These are phyloP conservation scores for Lachancea mirantina DNA, from an alignment of 805 yeast genomes.

Conservation along the genomic window DNA sequence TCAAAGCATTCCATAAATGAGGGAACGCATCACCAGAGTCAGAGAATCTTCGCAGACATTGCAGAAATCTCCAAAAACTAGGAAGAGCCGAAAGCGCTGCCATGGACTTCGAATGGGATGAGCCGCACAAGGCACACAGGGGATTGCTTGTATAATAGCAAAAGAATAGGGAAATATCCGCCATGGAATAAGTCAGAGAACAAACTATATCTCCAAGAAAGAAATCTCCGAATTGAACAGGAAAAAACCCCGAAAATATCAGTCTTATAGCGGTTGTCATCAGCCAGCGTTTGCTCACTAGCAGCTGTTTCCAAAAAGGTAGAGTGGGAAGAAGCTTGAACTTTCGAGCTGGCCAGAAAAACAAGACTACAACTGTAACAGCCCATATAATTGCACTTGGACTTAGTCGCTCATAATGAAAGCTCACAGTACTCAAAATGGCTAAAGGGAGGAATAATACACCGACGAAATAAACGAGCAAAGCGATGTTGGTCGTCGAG, in stretches of 20 bases:
- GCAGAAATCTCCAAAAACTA: constrained; percentile 82
- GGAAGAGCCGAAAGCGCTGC: constrained; percentile 86
- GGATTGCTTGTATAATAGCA: constrained; percentile 64
- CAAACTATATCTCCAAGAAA: constrained; percentile 87
- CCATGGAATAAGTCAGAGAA: constrained; percentile 79
- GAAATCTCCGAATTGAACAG: constrained; percentile 93
- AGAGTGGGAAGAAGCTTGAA: constrained; percentile 31
- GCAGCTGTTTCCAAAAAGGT: constrained; percentile 31
- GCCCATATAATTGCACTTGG: constrained; percentile 72
- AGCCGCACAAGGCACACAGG: constrained; percentile 57
- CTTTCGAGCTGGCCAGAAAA: constrained; percentile 56
- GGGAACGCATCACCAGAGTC: constrained; percentile 97
- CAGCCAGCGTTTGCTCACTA: constrained; percentile 72
- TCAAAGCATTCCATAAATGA: constrained; percentile 80
- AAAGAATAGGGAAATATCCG: constrained; percentile 77
- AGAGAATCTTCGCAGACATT: constrained; percentile 82
- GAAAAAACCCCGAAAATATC: constrained; percentile 75
- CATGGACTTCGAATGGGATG: constrained; percentile 64
- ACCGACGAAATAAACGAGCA: constrained; percentile 56
- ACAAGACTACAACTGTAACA: constrained; percentile 31
- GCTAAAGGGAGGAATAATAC: constrained; percentile 49
- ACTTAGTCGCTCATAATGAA: constrained; percentile 61
- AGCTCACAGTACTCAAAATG: constrained; percentile 69
- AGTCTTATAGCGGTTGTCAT: constrained; percentile 65
- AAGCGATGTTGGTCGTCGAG: constrained; percentile 30